Evolutionary conservation across 331 rosid species (phyloP).

Genomic region (Acacia concinna): DNA sequence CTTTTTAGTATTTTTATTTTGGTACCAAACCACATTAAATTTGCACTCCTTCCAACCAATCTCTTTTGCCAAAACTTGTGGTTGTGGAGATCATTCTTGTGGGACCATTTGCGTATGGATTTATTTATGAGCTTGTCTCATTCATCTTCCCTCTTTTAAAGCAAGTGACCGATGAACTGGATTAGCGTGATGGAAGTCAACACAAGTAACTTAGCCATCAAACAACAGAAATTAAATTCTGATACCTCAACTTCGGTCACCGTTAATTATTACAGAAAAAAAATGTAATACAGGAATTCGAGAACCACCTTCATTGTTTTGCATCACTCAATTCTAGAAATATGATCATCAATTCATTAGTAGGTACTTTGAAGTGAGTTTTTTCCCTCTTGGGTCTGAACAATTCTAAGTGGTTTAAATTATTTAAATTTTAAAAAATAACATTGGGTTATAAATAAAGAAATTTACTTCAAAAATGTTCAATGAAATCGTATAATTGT

Average conservation of each 20-base stretch:
- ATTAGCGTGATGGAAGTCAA: not conserved
- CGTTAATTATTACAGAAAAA: not conserved
- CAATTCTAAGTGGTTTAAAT: not conserved
- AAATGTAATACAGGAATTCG: not conserved
- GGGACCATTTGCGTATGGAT: constrained; percentile 20
- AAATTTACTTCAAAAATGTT: too few species aligned
- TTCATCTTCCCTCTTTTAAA: not conserved
- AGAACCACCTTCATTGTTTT: not conserved
- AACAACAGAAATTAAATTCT: not conserved
- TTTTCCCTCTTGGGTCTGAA: not conserved
- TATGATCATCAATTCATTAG: not conserved
- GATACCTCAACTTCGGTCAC: not conserved
- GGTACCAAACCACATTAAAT: not conserved
- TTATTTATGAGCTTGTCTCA: not conserved
- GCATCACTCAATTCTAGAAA: not conserved
- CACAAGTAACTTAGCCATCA: not conserved
- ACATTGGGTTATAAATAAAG: too few species aligned
- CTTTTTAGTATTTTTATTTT: not conserved
- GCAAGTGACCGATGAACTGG: not conserved
- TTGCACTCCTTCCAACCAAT: not conserved
- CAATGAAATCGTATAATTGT: too few species aligned
- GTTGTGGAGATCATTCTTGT: constrained; percentile 18
- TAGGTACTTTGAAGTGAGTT: too few species aligned
- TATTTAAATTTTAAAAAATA: too few species aligned
- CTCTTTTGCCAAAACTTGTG: constrained; percentile 2